Conservation (phyloP, 2,329 filamentous ascomycete species). For the Hymenoscyphus scutula region DNA sequence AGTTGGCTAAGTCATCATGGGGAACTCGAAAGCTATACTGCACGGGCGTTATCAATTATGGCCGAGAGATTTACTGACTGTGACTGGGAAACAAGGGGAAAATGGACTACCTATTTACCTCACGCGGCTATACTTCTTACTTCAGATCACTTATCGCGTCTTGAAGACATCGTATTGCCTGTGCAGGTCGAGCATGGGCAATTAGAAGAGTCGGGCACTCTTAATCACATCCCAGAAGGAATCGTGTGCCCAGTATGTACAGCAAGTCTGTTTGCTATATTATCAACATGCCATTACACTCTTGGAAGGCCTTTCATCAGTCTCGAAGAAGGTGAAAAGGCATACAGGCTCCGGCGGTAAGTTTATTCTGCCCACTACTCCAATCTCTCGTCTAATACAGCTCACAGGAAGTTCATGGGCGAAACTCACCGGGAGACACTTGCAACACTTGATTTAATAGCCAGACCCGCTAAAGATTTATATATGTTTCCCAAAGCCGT, state of each 20-base stretch:
- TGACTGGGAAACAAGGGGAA: slow-evolving; percentile 8
- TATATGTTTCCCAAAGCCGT: slow-evolving; percentile 7
- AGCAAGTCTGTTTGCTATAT: background rate
- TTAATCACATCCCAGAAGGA: background rate
- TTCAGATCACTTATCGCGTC: background rate
- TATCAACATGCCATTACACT: slow-evolving; percentile 1
- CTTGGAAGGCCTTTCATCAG: background rate
- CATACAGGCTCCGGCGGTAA: background rate
- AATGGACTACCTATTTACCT: slow-evolving; percentile 10
- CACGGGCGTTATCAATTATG: slow-evolving; percentile 3
- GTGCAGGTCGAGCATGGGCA: background rate
- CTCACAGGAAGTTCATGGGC: slow-evolving; percentile 4
- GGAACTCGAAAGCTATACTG: slow-evolving; percentile 8
- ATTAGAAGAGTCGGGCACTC: background rate
- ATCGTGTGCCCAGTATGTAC: background rate
- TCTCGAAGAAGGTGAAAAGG: background rate
- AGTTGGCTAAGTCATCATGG: slow-evolving; percentile 23
- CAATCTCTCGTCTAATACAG: background rate
- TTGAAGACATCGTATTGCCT: background rate
- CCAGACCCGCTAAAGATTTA: slow-evolving; percentile 8
- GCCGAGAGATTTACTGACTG: slow-evolving; percentile 4
- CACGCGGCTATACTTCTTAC: slow-evolving; percentile 5
- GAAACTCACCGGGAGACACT: slow-evolving; percentile 5
- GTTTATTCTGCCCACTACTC: background rate
- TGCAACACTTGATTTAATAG: slow-evolving; percentile 7